These are phyloP conservation scores for Gryganskiella cystojenkinii DNA, from an alignment of 192 early-diverging fungal genomes.

Conservation along the genomic window DNA sequence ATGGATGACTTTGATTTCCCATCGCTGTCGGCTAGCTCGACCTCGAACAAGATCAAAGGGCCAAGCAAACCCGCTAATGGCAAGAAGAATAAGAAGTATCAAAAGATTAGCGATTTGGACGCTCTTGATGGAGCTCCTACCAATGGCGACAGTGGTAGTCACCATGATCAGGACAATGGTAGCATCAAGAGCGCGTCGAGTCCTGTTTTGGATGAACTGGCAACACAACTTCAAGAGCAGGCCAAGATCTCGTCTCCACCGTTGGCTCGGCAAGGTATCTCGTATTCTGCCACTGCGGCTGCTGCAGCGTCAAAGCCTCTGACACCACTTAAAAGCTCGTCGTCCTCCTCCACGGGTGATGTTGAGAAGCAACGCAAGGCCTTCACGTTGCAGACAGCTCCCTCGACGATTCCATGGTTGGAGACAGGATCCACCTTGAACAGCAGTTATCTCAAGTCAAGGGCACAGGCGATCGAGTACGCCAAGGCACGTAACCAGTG, in stretches of 20 bases:
- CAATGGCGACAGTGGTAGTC: neutral
- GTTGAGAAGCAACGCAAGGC: slow-evolving; percentile 5
- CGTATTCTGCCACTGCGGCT: slow-evolving; percentile 43
- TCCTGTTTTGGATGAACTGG: slow-evolving; percentile 20
- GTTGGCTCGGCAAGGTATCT: slow-evolving; percentile 10
- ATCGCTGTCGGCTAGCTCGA: slow-evolving; percentile 23
- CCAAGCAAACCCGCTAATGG: neutral
- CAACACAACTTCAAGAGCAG: slow-evolving; percentile 31
- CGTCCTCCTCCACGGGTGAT: slow-evolving; percentile 1
- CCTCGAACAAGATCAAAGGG: slow-evolving; percentile 16
- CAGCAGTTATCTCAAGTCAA: slow-evolving; percentile 47
- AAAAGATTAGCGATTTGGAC: neutral
- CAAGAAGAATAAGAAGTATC: slow-evolving; percentile 12
- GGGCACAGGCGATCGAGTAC: slow-evolving; percentile 59
- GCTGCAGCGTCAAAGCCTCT: slow-evolving; percentile 53
- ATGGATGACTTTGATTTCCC: slow-evolving; percentile 53
- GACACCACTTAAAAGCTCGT: slow-evolving; percentile 25
- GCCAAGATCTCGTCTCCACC: slow-evolving; percentile 24
- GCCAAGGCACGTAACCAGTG: slow-evolving; percentile 58
- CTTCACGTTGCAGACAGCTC: slow-evolving; percentile 22
- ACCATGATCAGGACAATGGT: neutral
- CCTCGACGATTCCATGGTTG: slow-evolving; percentile 57
- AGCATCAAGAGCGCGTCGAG: slow-evolving; percentile 1
- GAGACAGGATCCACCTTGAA: slow-evolving; percentile 57
- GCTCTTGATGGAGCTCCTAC: neutral